Evolutionary conservation across 2,329 filamentous ascomycete species (phyloP).

Genomic region (Teratosphaeria viscida): DNA sequence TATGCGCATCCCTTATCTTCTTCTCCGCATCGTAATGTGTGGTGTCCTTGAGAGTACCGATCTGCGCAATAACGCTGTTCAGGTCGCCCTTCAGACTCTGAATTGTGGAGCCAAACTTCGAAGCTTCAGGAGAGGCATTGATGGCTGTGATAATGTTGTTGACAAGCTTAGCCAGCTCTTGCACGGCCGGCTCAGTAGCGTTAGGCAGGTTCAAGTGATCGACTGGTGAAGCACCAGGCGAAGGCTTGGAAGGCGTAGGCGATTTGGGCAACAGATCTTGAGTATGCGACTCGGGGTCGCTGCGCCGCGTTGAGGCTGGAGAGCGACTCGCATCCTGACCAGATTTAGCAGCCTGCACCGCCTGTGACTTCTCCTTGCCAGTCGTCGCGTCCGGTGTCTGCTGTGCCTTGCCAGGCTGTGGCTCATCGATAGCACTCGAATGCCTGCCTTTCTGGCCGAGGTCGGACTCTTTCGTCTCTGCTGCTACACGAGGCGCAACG

Average conservation of each 20-base stretch:
- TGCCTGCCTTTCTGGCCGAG: conserved; percentile 44
- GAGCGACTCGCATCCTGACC: neutral
- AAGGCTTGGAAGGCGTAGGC: conserved; percentile 4
- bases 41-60: conserved; percentile 60
- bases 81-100: conserved; percentile 79
- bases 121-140: conserved; percentile 71
- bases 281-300: neutral
- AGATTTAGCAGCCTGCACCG: conserved; percentile 21
- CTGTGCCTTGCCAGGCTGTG: conserved; percentile 31
- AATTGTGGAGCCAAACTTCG: conserved; percentile 68
- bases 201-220: conserved; percentile 67
- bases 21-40: conserved; percentile 62
- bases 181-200: conserved; percentile 75
- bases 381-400: conserved; percentile 9
- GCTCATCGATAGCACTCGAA: conserved; percentile 46
- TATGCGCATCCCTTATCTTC: conserved; percentile 59
- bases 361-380: conserved; percentile 15
- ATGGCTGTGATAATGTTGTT: conserved; percentile 93
- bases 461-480: conserved; percentile 42
- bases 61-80: conserved; percentile 64
- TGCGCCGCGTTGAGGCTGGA: neutral
- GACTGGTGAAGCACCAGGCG: conserved; percentile 42
- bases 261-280: neutral
- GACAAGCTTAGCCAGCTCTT: conserved; percentile 87
- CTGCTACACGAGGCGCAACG: conserved; percentile 66